Evolutionary conservation across 2,329 filamentous ascomycete genomes (phyloP), one percentile per base, ranked within the genome.

Genomic region (Daldinia sp.): DNA sequence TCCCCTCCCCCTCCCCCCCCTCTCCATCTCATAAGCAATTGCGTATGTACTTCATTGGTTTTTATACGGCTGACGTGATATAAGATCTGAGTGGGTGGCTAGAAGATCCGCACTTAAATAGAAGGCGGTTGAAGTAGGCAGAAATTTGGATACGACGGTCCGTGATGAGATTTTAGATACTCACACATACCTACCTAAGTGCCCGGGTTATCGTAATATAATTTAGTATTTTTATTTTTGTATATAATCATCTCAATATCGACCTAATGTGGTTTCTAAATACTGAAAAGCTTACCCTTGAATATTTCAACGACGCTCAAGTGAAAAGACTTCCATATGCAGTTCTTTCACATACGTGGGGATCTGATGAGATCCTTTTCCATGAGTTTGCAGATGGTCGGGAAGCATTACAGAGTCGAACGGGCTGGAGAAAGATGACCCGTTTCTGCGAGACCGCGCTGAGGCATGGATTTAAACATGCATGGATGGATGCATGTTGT

Each of bases 401-500:
- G 37, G 17, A 5, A 23, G 27, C 17, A 1, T 35, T 57, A 41
- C 19, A 34, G 3, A 8, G 29, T 3, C 53, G 34, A 35, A 23
- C 34, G 17, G 58, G 62, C 47, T 61, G 58, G 58, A 10, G 1
- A 9, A 64, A 64, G 43, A 48, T 35, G 11, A 8, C 9, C 2
- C 37, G 21, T 1, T 64, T 61, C 23, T 64, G 62, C 3, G 32
- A 50, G 7, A 29, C 7, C n/a, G 62, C 62, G 5, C 10, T 6
- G 5, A 10, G 17, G 19, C 5, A 45, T 21, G 62, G 62, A 4
- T 58, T 51, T n/a, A 10, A 1, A 0, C 65, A 67, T 29, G 53
- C 58, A 7, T 68, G 68, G 68, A 56, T 60, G 5, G 68, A 68
- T 21, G 67, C 66, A 9, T 63, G 55, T 35, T 70, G 63, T 19